A percentile compares a stretch with the other conserved stretches of the same genome.
Evolutionary conservation across 352 stramenopile species (phyloP).

Genomic region (Ophiocytium majus): DNA sequence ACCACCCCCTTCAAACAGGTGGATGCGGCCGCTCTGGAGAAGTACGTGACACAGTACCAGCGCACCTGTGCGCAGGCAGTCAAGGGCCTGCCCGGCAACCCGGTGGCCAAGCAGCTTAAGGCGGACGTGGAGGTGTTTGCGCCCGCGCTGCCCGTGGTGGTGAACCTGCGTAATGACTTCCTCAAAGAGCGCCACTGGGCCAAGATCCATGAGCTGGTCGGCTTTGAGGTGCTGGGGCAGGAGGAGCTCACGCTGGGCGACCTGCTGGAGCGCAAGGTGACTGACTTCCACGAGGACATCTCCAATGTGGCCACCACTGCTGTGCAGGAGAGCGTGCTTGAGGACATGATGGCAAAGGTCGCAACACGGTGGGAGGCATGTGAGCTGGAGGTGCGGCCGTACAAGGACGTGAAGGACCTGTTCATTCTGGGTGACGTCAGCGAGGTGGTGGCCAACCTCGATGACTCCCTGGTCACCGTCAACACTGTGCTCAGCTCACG

Average conservation of each 20-base stretch:
- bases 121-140: conserved; percentile 82
- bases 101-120: conserved; percentile 69
- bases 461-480: conserved; percentile 87
- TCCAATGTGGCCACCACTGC: conserved; percentile 74
- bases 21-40: conserved; percentile 77
- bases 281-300: conserved; percentile 76
- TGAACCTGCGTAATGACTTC: conserved; percentile 80
- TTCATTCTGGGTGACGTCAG: conserved; percentile 84
- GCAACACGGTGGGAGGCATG: conserved; percentile 75
- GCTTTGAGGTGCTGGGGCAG: conserved; percentile 79
- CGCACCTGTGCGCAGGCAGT: conserved; percentile 77
- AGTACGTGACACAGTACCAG: conserved; percentile 78
- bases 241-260: conserved; percentile 73
- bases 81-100: conserved; percentile 78
- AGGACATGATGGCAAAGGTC: conserved; percentile 89
- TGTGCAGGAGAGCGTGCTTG: conserved; percentile 81
- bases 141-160: conserved; percentile 77
- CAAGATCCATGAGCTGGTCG: conserved; percentile 84
- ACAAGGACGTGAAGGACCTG: conserved; percentile 87
- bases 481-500: conserved; percentile 83
- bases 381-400: conserved; percentile 84
- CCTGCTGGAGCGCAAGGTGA: conserved; percentile 75
- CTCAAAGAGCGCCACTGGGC: conserved; percentile 92
- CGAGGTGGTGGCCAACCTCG: conserved; percentile 80
- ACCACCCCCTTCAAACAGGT: conserved; percentile 78